A percentile compares a stretch with the other conserved stretches of the same genome.
These are phyloP conservation scores for Lodderomyces margitis DNA, from an alignment of 1,139 yeast genomes.

Conservation along the genomic window DNA sequence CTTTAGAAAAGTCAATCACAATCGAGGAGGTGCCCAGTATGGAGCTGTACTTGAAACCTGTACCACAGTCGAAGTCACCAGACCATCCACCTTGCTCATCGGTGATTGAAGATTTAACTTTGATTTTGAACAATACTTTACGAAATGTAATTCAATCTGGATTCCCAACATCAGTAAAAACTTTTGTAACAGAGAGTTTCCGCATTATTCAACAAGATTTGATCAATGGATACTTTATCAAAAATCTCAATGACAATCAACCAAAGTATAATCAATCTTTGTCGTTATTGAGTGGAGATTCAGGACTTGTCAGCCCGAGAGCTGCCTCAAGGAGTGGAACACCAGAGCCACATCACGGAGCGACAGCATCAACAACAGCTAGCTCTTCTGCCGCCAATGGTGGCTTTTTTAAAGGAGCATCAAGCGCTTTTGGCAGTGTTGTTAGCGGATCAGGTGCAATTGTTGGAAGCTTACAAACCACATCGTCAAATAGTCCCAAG, in stretches of 20 bases:
- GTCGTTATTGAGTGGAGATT: conserved; percentile 22
- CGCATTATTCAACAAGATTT: conserved; percentile 37
- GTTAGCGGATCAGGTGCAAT: conserved; percentile 30
- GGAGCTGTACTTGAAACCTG: conserved; percentile 26
- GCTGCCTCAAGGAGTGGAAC: conserved; percentile 32
- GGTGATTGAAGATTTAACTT: conserved; percentile 79
- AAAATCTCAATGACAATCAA: conserved; percentile 54
- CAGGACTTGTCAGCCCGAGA: neutral
- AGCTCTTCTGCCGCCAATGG: conserved; percentile 17
- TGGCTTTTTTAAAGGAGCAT: conserved; percentile 47
- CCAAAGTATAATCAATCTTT: conserved; percentile 51
- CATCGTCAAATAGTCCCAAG: conserved; percentile 26
- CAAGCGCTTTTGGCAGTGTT: conserved; percentile 47
- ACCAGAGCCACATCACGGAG: conserved; percentile 26
- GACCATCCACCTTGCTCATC: conserved; percentile 75
- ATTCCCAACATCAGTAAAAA: conserved; percentile 51
- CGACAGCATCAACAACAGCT: neutral
- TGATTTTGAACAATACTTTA: conserved; percentile 67
- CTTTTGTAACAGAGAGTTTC: conserved; percentile 39
- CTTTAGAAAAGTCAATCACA: conserved; percentile 78
- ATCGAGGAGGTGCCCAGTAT: conserved; percentile 71
- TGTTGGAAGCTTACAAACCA: conserved; percentile 20
- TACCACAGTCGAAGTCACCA: conserved; percentile 22
- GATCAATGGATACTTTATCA: conserved; percentile 40
- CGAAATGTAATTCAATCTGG: conserved; percentile 63